Base-by-base conservation (phyloP, 768 basidiomycete genomes). In the Rhizopogon vinicolor region DNA sequence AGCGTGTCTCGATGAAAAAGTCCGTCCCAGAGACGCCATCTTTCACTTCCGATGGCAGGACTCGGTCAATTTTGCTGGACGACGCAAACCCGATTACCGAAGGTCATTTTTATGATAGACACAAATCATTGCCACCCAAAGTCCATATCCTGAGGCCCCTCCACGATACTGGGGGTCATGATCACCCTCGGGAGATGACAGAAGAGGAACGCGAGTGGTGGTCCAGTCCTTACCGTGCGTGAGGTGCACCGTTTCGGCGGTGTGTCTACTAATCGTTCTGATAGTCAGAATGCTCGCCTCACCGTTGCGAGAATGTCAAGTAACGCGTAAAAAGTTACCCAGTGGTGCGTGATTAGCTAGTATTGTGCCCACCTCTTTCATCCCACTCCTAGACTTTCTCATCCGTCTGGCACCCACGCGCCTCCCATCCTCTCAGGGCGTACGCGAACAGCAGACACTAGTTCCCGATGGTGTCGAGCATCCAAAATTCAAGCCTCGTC, bases 181-280 rank as follows among this genome's bases (percentile, higher is more conserved):
- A 82, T 57, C 51, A 54, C 14, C 78, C 77, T 12, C 75, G 86
- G 33, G 74, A 74, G 55, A 91, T 91, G 89, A 76, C 80, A 0
- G 61, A 64, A 41, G 73, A 82, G 61, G 89, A 91, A 71, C 73
- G 79, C 60, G 67, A 68, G 28, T 89, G 85, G 82, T 86, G 81
- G 82, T 78, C 87, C 10, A 89, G 82, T 65, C 89, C 90, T 53
- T 93, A 91, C 68, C 75, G 89, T 91, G 71, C 58, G 72, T 73
- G 40, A 2, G 48, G 14, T 49, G 3, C 35, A 49, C 53, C 43
- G 28, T 52, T 29, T 51, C 44, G 25, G n/a, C 37, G 25, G 37
- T 10, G 10, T 40, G 41, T 28, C 35, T 16, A 42, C 28, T 50
- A 46, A 53, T 41, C 45, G 19, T 60, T 39, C 44, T 49, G 14